Base-by-base conservation (phyloP, 495 filamentous ascomycete species). In the Penicillium egyptiacum region DNA sequence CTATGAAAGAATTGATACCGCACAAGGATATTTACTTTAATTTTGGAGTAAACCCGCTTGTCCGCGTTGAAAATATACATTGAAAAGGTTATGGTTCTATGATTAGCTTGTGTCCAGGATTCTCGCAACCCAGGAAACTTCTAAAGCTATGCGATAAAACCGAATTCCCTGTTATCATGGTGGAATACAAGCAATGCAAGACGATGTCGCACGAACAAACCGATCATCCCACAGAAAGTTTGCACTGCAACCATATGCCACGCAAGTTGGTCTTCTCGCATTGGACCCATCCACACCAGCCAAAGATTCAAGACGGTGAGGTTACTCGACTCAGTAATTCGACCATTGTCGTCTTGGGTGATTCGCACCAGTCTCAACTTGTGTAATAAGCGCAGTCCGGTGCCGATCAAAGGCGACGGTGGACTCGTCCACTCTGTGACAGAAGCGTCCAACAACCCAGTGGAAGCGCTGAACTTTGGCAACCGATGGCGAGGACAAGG, bases 271-370 rank as follows among this genome's bases (percentile, higher is more conserved):
- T 96, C 89, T 68, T 98, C 94, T 51, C 86, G 82, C 85, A 92
- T 85, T 0, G 95, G 94, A 1, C 94, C 94, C 73, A 90, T 86
- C 91, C 91, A 96, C 25, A 98, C 90, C 47, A 98, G 73, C 94
- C 93, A 98, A 42, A 98, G 80, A 65, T 98, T 98, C 55, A 98
- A 70, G 17, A 98, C 81, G 0, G 94, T 98, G 50, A 98, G 78
- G 62, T 98, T 98, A n/a, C 82, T 88, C 12, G 84, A 93, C 68
- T 95, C 88, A 6, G 83, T 74, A 61, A 97, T 89, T 59, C 79
- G 68, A 0, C 89, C 91, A 31, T 86, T 72, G 25, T 81, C 75
- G 58, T 94, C 83, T 46, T 69, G 80, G 62, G 81, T 80, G 14
- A 96, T 71, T 14, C 80, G 75, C 41, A 93, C 63, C 45, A 98